Conservation (phyloP, 2,329 filamentous ascomycete genomes). For the Botrytis cinerea region DNA sequence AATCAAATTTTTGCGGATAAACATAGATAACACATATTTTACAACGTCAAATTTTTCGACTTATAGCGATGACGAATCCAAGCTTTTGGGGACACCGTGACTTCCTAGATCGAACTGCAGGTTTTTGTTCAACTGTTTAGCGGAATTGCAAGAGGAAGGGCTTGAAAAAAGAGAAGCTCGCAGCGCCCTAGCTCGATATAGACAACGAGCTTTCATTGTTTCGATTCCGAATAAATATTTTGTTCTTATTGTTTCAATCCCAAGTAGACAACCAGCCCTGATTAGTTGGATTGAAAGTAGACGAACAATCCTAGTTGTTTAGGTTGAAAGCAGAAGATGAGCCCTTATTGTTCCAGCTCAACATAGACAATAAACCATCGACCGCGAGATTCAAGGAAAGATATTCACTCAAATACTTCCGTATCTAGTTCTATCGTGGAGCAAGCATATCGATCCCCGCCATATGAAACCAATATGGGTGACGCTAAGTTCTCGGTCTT, state of each 20-base stretch:
- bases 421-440: neutral
- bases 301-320: too few relatives aligned
- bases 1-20: neutral
- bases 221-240: neutral
- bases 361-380: neutral
- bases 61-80: neutral
- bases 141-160: too few relatives aligned
- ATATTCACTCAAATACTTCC: neutral
- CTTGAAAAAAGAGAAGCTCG: neutral
- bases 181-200: neutral
- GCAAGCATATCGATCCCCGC: neutral
- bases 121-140: neutral
- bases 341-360: neutral
- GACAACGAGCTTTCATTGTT: neutral
- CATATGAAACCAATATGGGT: neutral
- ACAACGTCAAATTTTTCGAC: neutral
- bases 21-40: neutral
- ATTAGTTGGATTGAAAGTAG: neutral
- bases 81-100: neutral
- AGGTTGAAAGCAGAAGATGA: neutral
- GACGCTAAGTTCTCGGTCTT: neutral
- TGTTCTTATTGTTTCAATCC: neutral
- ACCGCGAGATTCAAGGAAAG: neutral
- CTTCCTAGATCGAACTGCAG: too few relatives aligned
- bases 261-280: neutral